Base-by-base conservation (phyloP, 352 stramenopile genomes). In the Pythium diclinum region DNA sequence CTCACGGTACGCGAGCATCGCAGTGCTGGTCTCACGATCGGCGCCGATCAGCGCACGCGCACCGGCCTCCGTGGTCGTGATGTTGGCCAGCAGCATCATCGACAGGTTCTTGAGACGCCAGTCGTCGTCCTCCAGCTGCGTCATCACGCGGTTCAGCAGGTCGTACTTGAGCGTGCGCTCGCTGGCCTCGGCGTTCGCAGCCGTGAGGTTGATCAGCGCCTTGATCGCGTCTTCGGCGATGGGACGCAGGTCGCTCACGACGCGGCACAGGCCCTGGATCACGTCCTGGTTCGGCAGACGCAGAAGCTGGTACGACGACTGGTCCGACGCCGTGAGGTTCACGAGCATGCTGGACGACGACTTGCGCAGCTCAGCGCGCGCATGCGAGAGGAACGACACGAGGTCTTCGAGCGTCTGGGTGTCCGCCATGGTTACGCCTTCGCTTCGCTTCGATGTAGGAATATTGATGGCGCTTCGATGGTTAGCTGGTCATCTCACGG, bases 41-140 rank as follows among this genome's bases (percentile, higher is more conserved):
- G 82, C 79, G 21, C 82, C 85, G 6, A 94, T 78, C n/a, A 94
- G 71, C 6, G 76, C 79, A 42, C 78, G 84, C 14, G 79, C 78
- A 6, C 85, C 85, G 17, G 88, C 79, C 8, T 82, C 73, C 16
- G 78, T 91, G 11, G 83, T 92, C 28, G 80, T 88, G 53, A 92
- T 78, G 57, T 94, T 95, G 60, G 86, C 86, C 53, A 95, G 72
- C 33, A 95, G 78, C 86, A 95, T 95, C 86, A 95, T 93, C 44
- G 83, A 92, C 34, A 85, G 80, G 71, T 95, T 82, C 38, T 87
- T 92, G 56, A 93, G 75, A 6, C 78, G 79, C 83, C 85, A 95
- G 44, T 95, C 86, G 54, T 78, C 73, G 77, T 93, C 83, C 34
- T 90, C 83, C 57, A 93, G 73, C 67, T 93, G 86, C 34, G 77